Evolutionary conservation across 805 yeast species (phyloP), one percentile per base, ranked within the genome.

Genomic region (Candida palmyrensis): DNA sequence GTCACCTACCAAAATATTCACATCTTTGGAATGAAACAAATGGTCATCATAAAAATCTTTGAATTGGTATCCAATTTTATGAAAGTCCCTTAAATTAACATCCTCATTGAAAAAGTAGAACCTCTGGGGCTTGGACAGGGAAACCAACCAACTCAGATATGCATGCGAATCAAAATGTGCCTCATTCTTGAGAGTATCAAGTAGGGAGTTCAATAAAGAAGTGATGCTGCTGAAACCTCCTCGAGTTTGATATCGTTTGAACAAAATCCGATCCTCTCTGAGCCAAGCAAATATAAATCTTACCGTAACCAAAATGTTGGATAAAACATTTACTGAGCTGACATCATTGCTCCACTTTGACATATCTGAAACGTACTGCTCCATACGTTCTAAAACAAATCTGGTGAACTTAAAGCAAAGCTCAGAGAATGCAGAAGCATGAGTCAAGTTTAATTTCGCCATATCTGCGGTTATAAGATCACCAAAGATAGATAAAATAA

Each of bases 51-150:
- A 64, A 43, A 80, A 82, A 48, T 81, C 89, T 32, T 66, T 68
- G 35, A 81, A 63, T 33, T 67, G 69, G 41, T 61, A 68, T 16
- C 69, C 70, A 12, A 82, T 60, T 4, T 9, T 9, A 11, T 9
- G 10, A 21, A 77, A 80, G 40, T 79, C 88, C 38, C 73, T 75
- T 42, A 77, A 59, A 15, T 65, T 55, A 10, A 80, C 75, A 56
- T 82, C 92, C 47, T 83, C 90, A 28, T 62, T 55, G 48, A 80
- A 82, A 34, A 71, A 72, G 36, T 76, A 71, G 2, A 51, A 45
- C 51, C 90, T 66, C 6, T 15, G 12, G 9, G 34, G 49, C 41
- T 11, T 82, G 82, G 23, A n/a, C n/a, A n/a, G n/a, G n/a, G n/a
- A n/a, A n/a, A n/a, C n/a, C n/a, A n/a, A n/a, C n/a, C n/a, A n/a